phyloP scores from a whole-genome alignment of 495 filamentous ascomycete genomes.

The Pyrenula massariospora region DNA sequence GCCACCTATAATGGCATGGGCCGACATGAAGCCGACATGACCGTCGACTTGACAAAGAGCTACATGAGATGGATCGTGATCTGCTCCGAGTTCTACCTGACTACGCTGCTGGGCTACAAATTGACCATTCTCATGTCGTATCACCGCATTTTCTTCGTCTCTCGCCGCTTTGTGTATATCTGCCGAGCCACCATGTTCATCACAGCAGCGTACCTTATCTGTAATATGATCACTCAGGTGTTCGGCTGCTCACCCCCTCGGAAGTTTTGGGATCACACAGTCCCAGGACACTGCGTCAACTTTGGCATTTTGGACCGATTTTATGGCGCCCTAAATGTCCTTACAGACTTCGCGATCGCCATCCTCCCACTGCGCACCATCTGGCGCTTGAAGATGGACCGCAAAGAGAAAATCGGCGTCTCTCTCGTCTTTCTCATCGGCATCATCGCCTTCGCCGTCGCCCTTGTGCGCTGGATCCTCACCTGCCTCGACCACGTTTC shows the following conservation, averaged over 20 bases:
- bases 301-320: conserved; percentile 14
- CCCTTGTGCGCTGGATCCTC: conserved; percentile 20
- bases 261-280: conserved; percentile 20
- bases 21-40: neutral
- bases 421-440: conserved; percentile 22
- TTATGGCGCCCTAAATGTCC: conserved; percentile 17
- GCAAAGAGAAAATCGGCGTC: conserved; percentile 17
- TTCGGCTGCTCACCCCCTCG: conserved; percentile 24
- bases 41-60: neutral
- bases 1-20: conserved; percentile 5
- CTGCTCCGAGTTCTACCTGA: conserved; percentile 22
- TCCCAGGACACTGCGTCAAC: conserved; percentile 25
- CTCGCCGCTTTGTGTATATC: conserved; percentile 20
- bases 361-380: conserved; percentile 15
- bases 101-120: conserved; percentile 27
- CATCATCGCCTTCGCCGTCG: conserved; percentile 22
- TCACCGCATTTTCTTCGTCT: conserved; percentile 23
- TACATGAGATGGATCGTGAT: conserved; percentile 18
- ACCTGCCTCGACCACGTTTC: conserved; percentile 17
- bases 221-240: conserved; percentile 25
- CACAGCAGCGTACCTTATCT: conserved; percentile 25
- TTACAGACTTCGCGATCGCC: conserved; percentile 17
- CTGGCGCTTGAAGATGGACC: conserved; percentile 16
- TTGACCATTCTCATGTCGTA: conserved; percentile 24
- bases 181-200: conserved; percentile 28